Conservation (phyloP, 1,284 basidiomycete genomes). For the Ganoderma sinense region DNA sequence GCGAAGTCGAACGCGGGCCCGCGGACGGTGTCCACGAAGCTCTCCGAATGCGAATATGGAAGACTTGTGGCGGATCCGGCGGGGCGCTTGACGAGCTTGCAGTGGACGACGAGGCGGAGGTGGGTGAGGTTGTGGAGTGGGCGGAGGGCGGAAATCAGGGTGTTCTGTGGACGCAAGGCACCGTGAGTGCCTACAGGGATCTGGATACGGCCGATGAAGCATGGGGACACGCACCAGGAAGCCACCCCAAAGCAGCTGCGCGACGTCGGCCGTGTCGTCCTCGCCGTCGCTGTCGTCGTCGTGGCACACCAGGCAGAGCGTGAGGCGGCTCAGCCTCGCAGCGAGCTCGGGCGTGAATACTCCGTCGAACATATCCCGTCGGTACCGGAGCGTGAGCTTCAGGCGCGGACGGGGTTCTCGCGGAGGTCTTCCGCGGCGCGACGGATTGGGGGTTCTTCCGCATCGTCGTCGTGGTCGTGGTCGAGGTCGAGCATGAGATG, state of each 20-base stretch:
- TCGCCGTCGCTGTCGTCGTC: background rate
- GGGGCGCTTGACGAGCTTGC: too few species aligned
- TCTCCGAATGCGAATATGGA: too few species aligned
- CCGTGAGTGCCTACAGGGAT: too few species aligned
- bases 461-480: too few species aligned
- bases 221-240: background rate
- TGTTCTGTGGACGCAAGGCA: too few species aligned
- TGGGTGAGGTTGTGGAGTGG: too few species aligned
- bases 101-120: too few species aligned
- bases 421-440: background rate
- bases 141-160: too few species aligned
- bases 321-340: background rate
- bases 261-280: background rate
- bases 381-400: background rate
- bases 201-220: too few species aligned
- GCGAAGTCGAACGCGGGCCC: background rate
- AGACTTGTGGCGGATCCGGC: too few species aligned
- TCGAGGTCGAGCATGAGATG: too few species aligned
- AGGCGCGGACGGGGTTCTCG: background rate
- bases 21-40: background rate
- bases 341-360: background rate
- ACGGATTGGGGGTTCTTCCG: background rate
- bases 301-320: background rate
- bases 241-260: background rate
- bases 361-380: background rate